phyloP scores from a whole-genome alignment of 2,329 filamentous ascomycete genomes.

The Cladophialophora carrionii region DNA sequence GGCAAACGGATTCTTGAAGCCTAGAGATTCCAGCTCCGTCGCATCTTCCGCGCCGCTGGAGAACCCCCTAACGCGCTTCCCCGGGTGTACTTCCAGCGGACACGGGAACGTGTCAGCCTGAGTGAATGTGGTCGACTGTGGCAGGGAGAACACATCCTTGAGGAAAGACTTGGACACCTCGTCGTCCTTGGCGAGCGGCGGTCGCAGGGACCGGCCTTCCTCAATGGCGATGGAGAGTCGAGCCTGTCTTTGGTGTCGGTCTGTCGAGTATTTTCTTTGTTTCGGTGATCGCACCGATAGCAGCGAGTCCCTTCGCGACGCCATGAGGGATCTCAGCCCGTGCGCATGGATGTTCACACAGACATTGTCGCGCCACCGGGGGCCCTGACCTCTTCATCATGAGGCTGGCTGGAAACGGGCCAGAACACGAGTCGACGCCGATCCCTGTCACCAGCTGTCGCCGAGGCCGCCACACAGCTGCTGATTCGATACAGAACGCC shows the following conservation, averaged over 20 bases:
- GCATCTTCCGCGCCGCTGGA: neutral
- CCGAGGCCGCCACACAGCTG: neutral
- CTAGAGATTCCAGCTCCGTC: neutral
- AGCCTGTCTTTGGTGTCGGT: constrained; percentile 19
- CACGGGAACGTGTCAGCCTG: constrained; percentile 17
- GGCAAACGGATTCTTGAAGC: constrained; percentile 16
- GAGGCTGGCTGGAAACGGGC: constrained; percentile 5
- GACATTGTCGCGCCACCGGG: neutral
- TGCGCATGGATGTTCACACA: neutral
- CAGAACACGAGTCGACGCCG: constrained; percentile 3
- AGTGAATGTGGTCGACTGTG: constrained; percentile 1
- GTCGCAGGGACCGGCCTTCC: constrained; percentile 17
- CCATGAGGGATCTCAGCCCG: constrained; percentile 6
- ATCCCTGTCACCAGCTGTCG: neutral
- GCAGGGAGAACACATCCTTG: constrained; percentile 17
- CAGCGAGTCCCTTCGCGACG: constrained; percentile 14
- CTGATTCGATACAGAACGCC: constrained; percentile 4
- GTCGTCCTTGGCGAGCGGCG: constrained; percentile 16
- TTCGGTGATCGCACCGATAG: constrained; percentile 8
- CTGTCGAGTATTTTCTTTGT: constrained; percentile 19
- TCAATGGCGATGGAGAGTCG: constrained; percentile 18
- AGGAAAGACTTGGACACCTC: constrained; percentile 11
- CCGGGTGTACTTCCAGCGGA: constrained; percentile 17
- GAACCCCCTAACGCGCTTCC: constrained; percentile 14
- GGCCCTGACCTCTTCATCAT: neutral